phyloP scores from a whole-genome alignment of 129 eudicot species.

The Dittrichia graveolens region DNA sequence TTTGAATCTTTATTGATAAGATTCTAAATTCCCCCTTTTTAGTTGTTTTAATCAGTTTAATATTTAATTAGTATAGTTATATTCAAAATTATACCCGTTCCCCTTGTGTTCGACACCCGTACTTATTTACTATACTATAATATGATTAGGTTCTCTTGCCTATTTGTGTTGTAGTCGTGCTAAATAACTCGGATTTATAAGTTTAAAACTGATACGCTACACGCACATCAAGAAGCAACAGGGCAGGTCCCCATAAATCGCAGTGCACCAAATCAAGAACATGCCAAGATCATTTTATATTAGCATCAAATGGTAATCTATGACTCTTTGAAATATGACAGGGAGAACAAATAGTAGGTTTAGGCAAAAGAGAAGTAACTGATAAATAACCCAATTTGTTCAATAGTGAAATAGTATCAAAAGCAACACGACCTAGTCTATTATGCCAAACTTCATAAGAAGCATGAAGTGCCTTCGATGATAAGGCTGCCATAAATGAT shows the following conservation, averaged over 20 bases:
- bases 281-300: neutral
- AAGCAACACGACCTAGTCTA: neutral
- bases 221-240: too few species aligned
- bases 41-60: too few species aligned
- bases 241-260: neutral
- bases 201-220: too few species aligned
- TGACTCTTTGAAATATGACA: neutral
- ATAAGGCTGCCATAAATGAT: neutral
- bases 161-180: too few species aligned
- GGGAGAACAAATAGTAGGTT: neutral
- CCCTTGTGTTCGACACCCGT: too few species aligned
- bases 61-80: too few species aligned
- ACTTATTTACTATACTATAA: too few species aligned
- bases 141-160: too few species aligned
- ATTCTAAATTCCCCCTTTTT: too few species aligned
- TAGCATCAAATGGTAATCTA: neutral
- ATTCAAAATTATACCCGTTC: too few species aligned
- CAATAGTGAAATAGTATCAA: neutral
- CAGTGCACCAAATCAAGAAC: neutral
- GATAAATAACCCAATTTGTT: neutral
- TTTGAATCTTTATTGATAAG: too few species aligned
- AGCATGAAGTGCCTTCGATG: neutral
- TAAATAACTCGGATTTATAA: too few species aligned
- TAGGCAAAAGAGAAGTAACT: neutral
- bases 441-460: neutral